Base-by-base conservation (phyloP, 306 rosid genomes). In the Coriaria nepalensis region DNA sequence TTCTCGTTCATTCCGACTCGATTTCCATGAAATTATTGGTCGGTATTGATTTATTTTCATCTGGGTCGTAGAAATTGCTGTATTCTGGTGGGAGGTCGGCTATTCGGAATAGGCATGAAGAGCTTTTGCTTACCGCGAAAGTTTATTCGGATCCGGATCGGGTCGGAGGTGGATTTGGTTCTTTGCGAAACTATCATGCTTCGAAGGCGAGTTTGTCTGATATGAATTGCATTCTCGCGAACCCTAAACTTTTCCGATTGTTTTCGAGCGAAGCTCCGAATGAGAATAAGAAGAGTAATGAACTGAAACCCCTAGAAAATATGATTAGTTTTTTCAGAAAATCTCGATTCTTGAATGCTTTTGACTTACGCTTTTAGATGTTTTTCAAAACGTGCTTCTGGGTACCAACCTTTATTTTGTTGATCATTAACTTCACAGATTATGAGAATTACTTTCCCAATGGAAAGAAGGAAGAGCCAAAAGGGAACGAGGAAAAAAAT, bases 401-500 rank as follows among this genome's bases (percentile, higher is more conserved):
- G n/a, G 7, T 43, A 4, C 7, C 14, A 9, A 8, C 2, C 6
- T 7, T 5, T 8, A 2, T 8, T 8, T 43, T 13, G 5, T 8
- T 8, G 9, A 55, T 52, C 41, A 53, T 13, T 10, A 34, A 41
- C 33, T 50, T 33, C 50, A 69, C 83, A 90, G 95, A 79, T 59
- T 84, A 74, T 69, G 92, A 90, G 74, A 90, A 90, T 70, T 90
- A 65, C 40, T 77, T 72, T 55, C 97, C 97, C 8, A 84, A 90
- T 68, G 85, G 68, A 40, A 85, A 90, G 85, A 84, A 90, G 73
- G 97, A 81, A 50, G 43, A 46, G 52, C 92, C 95, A 0, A 84
- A 90, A 59, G 94, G 87, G 35, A 12, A 73, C 6, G 94, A 61
- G 13, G 78, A 73, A 68, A 84, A 84, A 35, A 52, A 83, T 0